Evolutionary conservation across 495 filamentous ascomycete species (phyloP), one percentile per base, ranked within the genome.

Genomic region (Hypoxylon perforatum): DNA sequence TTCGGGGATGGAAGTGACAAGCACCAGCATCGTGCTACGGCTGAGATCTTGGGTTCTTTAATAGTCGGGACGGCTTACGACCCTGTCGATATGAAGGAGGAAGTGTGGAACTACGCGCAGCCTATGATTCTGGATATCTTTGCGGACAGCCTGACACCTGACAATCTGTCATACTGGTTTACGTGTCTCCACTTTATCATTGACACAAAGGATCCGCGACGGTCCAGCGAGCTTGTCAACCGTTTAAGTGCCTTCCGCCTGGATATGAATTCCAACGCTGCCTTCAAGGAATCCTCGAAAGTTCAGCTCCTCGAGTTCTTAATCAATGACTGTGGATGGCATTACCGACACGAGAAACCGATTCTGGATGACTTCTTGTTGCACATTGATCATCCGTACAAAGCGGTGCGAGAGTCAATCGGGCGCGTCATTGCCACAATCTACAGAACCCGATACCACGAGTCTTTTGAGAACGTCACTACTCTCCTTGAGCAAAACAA

Each of bases 231-330:
- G 52, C 80, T 99, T 56, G 85, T 96, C 22, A 90, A 94, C 61
- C 91, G 88, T 82, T 84, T 99, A 33, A 87, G 88, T 11, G 86
- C 88, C 61, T 97, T 97, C 85, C 85, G 91, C 30, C 81, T 99
- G 17, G 95, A 99, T 70, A 94, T 97, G 90, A 79, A 86, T 19
- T 97, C 94, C 0, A 97, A 98, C 75, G 95, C 95, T 4, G 95
- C 95, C 9, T 99, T 99, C 85, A 99, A 99, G 76, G 96, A 99
- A 70, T 97, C 94, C 57, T 93, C 94, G 4, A 97, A 97, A 78
- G 91, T 99, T 42, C 91, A 95, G 67, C 84, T 98, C 12, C 81
- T 99, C 33, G 91, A 97, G 67, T 92, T 96, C 66, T 88, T 89
- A 62, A 91, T 98, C 64, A 87, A 86, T 59, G 92, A 97, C 73